These are phyloP conservation scores for Penicillium sp. DNA, from an alignment of 2,329 filamentous ascomycete genomes.

Conservation along the genomic window DNA sequence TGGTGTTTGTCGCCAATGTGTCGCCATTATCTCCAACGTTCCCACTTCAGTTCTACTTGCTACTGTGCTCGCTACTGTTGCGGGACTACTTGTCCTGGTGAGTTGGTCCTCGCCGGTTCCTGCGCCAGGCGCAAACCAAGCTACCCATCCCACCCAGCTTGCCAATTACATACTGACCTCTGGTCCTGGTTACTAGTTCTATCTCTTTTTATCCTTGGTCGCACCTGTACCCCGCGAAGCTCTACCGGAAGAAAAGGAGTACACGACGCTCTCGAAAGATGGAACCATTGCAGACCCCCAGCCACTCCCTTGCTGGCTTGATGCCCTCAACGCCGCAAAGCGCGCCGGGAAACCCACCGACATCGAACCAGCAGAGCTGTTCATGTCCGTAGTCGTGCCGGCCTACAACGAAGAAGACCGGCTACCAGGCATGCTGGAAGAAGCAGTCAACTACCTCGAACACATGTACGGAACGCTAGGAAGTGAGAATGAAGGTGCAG, in stretches of 20 bases:
- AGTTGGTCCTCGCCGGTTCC: slow-evolving; percentile 14
- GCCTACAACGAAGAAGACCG: slow-evolving; percentile 92
- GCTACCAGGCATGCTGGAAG: slow-evolving; percentile 76
- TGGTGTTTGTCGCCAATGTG: slow-evolving; percentile 31
- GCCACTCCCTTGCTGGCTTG: slow-evolving; percentile 79
- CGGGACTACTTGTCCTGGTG: slow-evolving; percentile 34
- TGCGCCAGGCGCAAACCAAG: not conserved
- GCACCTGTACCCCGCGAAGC: slow-evolving; percentile 75
- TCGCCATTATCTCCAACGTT: slow-evolving; percentile 25
- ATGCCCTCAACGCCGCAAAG: slow-evolving; percentile 63
- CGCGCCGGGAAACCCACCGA: slow-evolving; percentile 41
- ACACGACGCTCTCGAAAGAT: slow-evolving; percentile 66
- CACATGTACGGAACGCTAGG: slow-evolving; percentile 59
- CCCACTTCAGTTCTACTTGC: slow-evolving; percentile 29
- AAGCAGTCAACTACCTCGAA: slow-evolving; percentile 83
- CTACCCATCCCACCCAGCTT: not conserved
- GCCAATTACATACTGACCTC: slow-evolving; percentile 1
- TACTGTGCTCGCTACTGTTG: slow-evolving; percentile 25
- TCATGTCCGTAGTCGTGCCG: slow-evolving; percentile 85
- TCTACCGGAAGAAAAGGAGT: slow-evolving; percentile 74
- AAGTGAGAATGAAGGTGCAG: slow-evolving; percentile 29
- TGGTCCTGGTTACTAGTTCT: slow-evolving; percentile 47
- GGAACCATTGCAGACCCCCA: slow-evolving; percentile 53
- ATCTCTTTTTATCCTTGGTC: slow-evolving; percentile 64
- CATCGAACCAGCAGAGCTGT: slow-evolving; percentile 72